phyloP scores from a whole-genome alignment of 2,329 filamentous ascomycete genomes.

The Phaeosphaeria sp. region DNA sequence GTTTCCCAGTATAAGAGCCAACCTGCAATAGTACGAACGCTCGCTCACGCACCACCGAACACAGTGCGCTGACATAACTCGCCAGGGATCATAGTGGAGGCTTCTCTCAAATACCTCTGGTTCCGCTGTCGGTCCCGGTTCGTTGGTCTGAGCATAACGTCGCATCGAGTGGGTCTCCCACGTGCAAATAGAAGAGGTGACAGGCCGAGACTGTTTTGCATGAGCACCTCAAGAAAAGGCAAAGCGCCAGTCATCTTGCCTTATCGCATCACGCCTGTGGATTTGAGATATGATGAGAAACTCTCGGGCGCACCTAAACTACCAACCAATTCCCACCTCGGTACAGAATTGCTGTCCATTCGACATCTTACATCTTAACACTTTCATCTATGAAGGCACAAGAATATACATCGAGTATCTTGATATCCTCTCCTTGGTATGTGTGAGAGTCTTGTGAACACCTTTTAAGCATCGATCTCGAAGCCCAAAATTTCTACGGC shows the following conservation, averaged over 20 bases:
- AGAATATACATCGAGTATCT: no score
- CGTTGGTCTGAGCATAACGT: not conserved
- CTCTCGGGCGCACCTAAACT: no score
- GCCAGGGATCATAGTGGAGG: not conserved
- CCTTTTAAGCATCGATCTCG: no score
- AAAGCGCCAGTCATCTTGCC: not conserved
- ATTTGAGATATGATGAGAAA: no score
- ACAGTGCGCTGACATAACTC: not conserved
- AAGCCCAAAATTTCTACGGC: no score
- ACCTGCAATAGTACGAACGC: not conserved
- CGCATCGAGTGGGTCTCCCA: not conserved
- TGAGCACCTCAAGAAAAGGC: not conserved
- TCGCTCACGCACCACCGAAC: not conserved
- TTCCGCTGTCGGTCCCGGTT: not conserved
- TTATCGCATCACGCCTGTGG: no score
- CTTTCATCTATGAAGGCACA: no score
- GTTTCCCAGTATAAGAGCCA: not conserved
- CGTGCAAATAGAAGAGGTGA: not conserved
- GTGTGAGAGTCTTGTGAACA: no score
- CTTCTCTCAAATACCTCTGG: not conserved
- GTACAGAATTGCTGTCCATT: no score
- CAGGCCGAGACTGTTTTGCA: not conserved
- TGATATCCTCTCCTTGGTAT: no score
- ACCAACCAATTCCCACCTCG: no score
- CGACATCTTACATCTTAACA: no score